These are phyloP conservation scores for Cenchrus americanus DNA, from an alignment of 176 grass and related monocot species.

Conservation along the genomic window DNA sequence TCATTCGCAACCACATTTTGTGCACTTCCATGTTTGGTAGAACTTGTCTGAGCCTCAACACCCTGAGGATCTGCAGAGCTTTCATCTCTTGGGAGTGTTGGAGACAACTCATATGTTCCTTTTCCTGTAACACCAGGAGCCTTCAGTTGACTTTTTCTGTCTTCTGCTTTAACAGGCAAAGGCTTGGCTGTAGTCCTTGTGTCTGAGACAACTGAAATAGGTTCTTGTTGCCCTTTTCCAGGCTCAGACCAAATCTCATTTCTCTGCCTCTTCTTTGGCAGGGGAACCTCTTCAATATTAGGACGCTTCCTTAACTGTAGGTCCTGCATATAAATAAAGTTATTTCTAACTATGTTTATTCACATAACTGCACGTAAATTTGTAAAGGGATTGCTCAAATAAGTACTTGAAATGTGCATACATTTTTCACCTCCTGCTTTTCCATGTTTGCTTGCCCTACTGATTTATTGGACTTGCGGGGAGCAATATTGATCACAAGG, in stretches of 20 bases:
- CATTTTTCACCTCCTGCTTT: conserved; percentile 40
- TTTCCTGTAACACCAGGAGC: conserved; percentile 19
- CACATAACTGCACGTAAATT: conserved; percentile 16
- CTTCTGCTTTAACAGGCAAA: conserved; percentile 34
- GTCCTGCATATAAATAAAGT: conserved; percentile 49
- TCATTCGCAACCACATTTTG: conserved; percentile 13
- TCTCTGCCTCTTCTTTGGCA: conserved; percentile 50
- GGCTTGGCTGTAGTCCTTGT: conserved; percentile 10
- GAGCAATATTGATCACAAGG: conserved; percentile 81
- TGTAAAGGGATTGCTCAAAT: not conserved
- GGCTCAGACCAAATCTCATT: conserved; percentile 29
- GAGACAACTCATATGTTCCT: conserved; percentile 48
- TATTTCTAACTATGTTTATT: not conserved
- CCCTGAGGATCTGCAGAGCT: conserved; percentile 25
- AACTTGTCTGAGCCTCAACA: conserved; percentile 18
- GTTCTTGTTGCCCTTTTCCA: conserved; percentile 46
- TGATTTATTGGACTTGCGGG: conserved; percentile 49
- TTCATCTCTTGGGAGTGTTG: conserved; percentile 43
- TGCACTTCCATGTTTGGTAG: conserved; percentile 48
- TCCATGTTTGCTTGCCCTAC: conserved; percentile 44
- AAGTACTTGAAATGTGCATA: conserved; percentile 44
- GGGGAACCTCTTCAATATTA: conserved; percentile 31
- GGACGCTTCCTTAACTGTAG: conserved; percentile 28
- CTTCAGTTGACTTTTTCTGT: conserved; percentile 28
- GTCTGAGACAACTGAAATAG: conserved; percentile 25